Evolutionary conservation across 345 rosid genomes (phyloP), one percentile per base, ranked within the genome.

Genomic region (Gossypium stocksii): DNA sequence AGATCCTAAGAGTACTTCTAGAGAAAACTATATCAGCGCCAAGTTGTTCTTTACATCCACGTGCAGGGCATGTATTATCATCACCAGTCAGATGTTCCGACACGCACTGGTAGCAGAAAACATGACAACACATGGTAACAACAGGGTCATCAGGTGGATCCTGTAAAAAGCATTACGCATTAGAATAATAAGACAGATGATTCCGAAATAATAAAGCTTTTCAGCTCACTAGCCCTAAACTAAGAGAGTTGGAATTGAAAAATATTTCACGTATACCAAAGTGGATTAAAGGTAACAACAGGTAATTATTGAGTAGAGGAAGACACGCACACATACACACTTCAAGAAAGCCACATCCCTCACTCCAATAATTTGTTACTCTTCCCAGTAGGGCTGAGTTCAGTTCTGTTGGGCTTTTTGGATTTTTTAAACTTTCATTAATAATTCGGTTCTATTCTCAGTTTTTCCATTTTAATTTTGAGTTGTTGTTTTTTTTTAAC

Each of bases 111-210:
- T 89, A 86, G 82, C 98, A 92, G 82, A 90, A 94, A 75, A 94
- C 93, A 68, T 92, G 97, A 77, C 92, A 89, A 79, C 98, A 94
- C 83, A 83, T 84, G 71, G 97, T 86, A 82, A 92, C 86, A 84
- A 94, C 90, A 62, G 97, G 82, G 86, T 86, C 87, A 77, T 94
- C 98, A 11, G 98, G 93, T 60, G 97, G 87, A 87, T 94, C 98
- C 98, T 94, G 87, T 64, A 82, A 84, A 66, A 79, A 77, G 63
- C 74, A 89, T 60, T 12, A 61, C 62, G 34, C 6, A 70, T 1
- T 27, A 41, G 16, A 71, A 77, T 63, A 41, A 75, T 78, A 34
- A 79, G 57, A 53, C 17, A 56, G 58, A 49, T 20, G 14, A 43
- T 73, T 45, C 29, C 34, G n/a, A 25, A 49, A 49, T 27, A 25